Evolutionary conservation across 768 basidiomycete genomes (phyloP), one percentile per base, ranked within the genome.

Genomic region (Podaxis mareebaensis): DNA sequence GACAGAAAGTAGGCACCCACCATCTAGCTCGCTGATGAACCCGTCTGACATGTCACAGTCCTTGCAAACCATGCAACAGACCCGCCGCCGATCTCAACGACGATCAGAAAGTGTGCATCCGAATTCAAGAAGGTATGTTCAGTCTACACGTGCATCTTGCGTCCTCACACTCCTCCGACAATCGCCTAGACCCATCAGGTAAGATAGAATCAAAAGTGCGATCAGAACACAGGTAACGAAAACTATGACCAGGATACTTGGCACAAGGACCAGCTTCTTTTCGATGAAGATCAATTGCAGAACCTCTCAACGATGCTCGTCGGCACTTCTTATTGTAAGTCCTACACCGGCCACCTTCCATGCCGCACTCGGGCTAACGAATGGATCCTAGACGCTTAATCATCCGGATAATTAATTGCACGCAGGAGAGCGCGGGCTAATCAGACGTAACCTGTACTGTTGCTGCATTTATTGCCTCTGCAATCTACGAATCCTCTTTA

Each of bases 241-340:
- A 5, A 17, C 39, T 58, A 60, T 60, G 53, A 30, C 56, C 59
- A 94, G 88, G 94, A 96, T 72, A 93, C 92, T 39, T 95, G 93
- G 93, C 91, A 92, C 70, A 92, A 90, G 70, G 94, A 96, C 75
- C 92, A 95, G 70, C 81, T 85, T 56, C 81, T 83, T 58, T 96
- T 96, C 73, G 87, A 93, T 69, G 94, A 96, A 75, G 94, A 96
- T 70, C 94, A 95, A 70, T 74, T 95, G 54, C 90, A 92, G 72
- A 90, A 86, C 67, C 83, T 96, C 67, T 92, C 92, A 26, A 88
- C 89, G 42, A 94, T 95, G 86, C 80, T 96, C 40, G 91, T 93
- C 30, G 94, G 94, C 49, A 96, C 92, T 53, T 95, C 91, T 15
- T 93, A 93, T 71, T 93, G 91, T 91, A 71, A 78, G 88, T 78